These are phyloP conservation scores for Umbelopsis sp. DNA, from an alignment of 192 early-diverging fungal species.

Conservation along the genomic window DNA sequence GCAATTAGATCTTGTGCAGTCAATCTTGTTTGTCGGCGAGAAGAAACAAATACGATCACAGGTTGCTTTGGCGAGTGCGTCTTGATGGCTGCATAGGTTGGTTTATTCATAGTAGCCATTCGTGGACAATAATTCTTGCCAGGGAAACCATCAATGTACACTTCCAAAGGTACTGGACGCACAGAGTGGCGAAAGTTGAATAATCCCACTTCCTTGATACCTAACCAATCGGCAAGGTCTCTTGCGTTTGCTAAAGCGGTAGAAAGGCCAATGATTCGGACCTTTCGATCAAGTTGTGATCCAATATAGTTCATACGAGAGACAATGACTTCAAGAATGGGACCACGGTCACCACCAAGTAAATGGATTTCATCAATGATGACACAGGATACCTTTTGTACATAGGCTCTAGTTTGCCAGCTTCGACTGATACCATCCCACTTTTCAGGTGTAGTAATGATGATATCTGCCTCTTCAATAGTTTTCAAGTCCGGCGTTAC, in stretches of 20 bases:
- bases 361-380: constrained; percentile 95
- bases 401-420: constrained; percentile 95
- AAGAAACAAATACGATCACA: constrained; percentile 92
- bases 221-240: constrained; percentile 99
- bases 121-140: constrained; percentile 93
- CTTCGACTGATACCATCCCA: constrained; percentile 95
- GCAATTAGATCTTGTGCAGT: constrained; percentile 88
- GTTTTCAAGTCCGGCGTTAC: constrained; percentile 86
- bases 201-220: constrained; percentile 70
- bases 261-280: constrained; percentile 91
- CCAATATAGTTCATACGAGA: constrained; percentile 94
- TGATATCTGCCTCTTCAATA: constrained; percentile 89
- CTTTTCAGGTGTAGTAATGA: constrained; percentile 84
- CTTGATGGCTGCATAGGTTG: constrained; percentile 78
- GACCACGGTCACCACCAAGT: constrained; percentile 88
- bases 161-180: constrained; percentile 91
- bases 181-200: constrained; percentile 97
- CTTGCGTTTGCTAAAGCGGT: constrained; percentile 94
- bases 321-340: constrained; percentile 91
- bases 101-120: constrained; percentile 93
- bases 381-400: constrained; percentile 86
- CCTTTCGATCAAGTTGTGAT: constrained; percentile 72
- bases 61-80: constrained; percentile 63
- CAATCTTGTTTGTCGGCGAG: constrained; percentile 82
- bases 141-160: constrained; percentile 91